These are phyloP conservation scores for Sarcodon aspratus DNA, from an alignment of 768 basidiomycete species.

Conservation along the genomic window DNA sequence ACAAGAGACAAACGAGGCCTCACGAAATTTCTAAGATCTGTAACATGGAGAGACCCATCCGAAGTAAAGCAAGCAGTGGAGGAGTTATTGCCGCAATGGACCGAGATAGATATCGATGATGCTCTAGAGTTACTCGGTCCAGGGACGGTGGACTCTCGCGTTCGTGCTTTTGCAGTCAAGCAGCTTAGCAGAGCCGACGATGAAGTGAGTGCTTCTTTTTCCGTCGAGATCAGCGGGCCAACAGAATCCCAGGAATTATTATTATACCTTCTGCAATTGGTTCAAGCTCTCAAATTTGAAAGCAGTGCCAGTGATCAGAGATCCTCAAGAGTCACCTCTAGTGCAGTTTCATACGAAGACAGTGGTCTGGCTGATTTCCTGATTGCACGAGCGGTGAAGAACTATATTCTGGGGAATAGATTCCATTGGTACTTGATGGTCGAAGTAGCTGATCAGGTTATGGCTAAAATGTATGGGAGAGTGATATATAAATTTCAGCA, in stretches of 20 bases:
- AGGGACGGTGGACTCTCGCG: conserved; percentile 79
- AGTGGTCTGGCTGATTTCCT: conserved; percentile 91
- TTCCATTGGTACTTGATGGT: conserved; percentile 99
- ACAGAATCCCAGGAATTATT: conserved; percentile 60
- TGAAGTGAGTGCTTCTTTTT: conserved; percentile 45
- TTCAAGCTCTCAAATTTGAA: conserved; percentile 97
- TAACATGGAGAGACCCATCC: conserved; percentile 92
- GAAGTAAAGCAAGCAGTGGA: conserved; percentile 99
- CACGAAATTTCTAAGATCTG: conserved; percentile 96
- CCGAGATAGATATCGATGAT: conserved; percentile 93
- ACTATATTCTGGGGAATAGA: conserved; percentile 78
- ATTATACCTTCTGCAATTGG: conserved; percentile 88
- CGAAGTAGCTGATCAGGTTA: conserved; percentile 77
- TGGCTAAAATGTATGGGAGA: conserved; percentile 88
- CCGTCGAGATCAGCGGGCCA: background rate
- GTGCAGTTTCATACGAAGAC: conserved; percentile 78
- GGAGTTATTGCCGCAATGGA: conserved; percentile 91
- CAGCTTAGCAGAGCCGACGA: conserved; percentile 89
- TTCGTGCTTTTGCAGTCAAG: conserved; percentile 87
- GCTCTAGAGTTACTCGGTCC: conserved; percentile 93
- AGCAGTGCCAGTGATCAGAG: conserved; percentile 68
- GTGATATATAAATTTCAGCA: conserved; percentile 88
- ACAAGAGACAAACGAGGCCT: conserved; percentile 85
- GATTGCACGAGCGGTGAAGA: conserved; percentile 73
- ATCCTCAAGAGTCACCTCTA: conserved; percentile 59